These are phyloP conservation scores for Eucalyptus pauciflora DNA, from an alignment of 345 rosid genomes.

Conservation along the genomic window DNA sequence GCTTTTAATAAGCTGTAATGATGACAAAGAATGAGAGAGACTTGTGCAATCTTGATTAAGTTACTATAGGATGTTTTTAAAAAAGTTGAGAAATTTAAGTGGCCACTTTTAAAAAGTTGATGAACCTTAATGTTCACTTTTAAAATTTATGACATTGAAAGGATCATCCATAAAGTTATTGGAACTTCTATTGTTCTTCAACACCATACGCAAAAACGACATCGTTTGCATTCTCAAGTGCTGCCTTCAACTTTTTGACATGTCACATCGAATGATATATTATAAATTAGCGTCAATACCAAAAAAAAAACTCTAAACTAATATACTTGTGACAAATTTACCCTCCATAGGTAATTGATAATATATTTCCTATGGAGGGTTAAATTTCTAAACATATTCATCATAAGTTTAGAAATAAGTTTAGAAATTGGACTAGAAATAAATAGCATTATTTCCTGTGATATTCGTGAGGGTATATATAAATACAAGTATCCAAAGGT, in stretches of 20 bases:
- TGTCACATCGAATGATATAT: neutral
- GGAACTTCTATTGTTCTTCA: rapidly evolving
- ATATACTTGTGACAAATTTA: rapidly evolving
- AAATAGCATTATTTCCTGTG: neutral
- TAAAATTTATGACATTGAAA: neutral
- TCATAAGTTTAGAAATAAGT: neutral
- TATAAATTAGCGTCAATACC: neutral
- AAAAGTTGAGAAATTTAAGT: neutral
- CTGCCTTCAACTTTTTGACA: neutral
- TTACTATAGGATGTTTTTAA: neutral
- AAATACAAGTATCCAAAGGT: neutral
- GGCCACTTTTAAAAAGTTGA: neutral
- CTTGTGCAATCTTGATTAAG: neutral
- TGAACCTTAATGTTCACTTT: neutral
- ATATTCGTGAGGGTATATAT: neutral
- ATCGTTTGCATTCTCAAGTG: neutral
- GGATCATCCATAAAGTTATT: neutral
- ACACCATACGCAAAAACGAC: rapidly evolving
- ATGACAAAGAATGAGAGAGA: neutral
- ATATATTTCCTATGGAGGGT: neutral
- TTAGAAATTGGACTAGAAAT: no score
- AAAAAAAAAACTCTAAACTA: neutral
- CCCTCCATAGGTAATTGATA: neutral
- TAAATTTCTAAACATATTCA: neutral
- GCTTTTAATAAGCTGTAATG: neutral